Conservation (phyloP, 805 yeast species). For the Priceomyces castillae region DNA sequence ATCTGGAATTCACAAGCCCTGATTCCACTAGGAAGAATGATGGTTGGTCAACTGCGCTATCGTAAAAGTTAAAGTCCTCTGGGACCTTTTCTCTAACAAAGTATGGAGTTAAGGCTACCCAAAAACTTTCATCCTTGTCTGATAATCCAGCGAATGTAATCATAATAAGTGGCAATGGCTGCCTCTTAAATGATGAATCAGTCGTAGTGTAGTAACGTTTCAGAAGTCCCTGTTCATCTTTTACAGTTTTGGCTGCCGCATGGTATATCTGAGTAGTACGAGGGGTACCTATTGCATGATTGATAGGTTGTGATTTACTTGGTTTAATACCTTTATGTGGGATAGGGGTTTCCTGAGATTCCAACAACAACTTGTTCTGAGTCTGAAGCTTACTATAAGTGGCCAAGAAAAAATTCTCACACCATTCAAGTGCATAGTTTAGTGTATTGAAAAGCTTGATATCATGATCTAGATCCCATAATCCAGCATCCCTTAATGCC, state of each 20-base stretch:
- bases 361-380: slow-evolving; percentile 7
- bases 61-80: slow-evolving; percentile 45
- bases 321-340: slow-evolving; percentile 4
- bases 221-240: slow-evolving; percentile 39
- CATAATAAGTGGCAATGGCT: slow-evolving; percentile 64
- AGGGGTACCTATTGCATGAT: slow-evolving; percentile 46
- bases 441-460: slow-evolving; percentile 72
- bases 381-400: slow-evolving; percentile 44
- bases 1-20: slow-evolving; percentile 38
- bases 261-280: slow-evolving; percentile 50
- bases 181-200: slow-evolving; percentile 36
- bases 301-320: slow-evolving; percentile 2
- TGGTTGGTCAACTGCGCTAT: slow-evolving; percentile 45
- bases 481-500: slow-evolving; percentile 79
- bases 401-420: slow-evolving; percentile 84
- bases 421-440: slow-evolving; percentile 92
- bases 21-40: slow-evolving; percentile 56
- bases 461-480: slow-evolving; percentile 49
- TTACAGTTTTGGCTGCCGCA: slow-evolving; percentile 48
- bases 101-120: slow-evolving; percentile 61
- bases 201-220: slow-evolving; percentile 50
- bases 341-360: neutral
- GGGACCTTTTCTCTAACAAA: slow-evolving; percentile 48
- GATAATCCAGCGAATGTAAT: slow-evolving; percentile 64
- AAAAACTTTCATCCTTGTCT: slow-evolving; percentile 46